A percentile compares a stretch with the other conserved stretches of the same genome.
These are phyloP conservation scores for Ophiostoma himal-ulmi DNA, from an alignment of 2,329 filamentous ascomycete genomes.

Conservation along the genomic window DNA sequence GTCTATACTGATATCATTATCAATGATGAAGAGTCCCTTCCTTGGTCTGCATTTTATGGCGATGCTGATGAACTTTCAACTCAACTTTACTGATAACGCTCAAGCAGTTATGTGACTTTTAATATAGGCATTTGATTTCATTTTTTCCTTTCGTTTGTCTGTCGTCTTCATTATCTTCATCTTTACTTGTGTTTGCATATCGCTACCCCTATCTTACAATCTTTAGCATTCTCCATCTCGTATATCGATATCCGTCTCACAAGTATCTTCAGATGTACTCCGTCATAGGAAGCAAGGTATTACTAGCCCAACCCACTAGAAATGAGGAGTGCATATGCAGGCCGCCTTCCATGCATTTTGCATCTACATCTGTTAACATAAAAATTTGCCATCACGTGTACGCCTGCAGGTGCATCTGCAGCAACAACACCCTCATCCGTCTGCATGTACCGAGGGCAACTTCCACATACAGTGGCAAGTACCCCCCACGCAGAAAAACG, in stretches of 20 bases:
- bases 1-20: background rate
- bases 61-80: background rate
- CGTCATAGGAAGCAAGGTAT: background rate
- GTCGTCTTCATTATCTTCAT: background rate
- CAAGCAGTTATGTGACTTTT: background rate
- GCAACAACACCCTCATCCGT: background rate
- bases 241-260: background rate
- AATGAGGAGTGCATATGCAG: conserved; percentile 8
- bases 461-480: background rate
- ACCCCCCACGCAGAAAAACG: background rate
- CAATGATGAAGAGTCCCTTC: background rate
- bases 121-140: background rate
- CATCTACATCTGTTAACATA: background rate
- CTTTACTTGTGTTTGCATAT: background rate
- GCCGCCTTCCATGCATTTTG: background rate
- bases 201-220: no score
- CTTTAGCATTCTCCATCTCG: background rate
- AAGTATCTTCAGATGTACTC: background rate
- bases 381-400: background rate
- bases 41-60: background rate
- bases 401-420: background rate
- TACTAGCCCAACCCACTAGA: background rate
- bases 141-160: background rate
- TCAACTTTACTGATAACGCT: no score
- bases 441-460: background rate